Evolutionary conservation across 805 yeast genomes (phyloP), one percentile per base, ranked within the genome.

Genomic region (Saturnispora serradocipensis): DNA sequence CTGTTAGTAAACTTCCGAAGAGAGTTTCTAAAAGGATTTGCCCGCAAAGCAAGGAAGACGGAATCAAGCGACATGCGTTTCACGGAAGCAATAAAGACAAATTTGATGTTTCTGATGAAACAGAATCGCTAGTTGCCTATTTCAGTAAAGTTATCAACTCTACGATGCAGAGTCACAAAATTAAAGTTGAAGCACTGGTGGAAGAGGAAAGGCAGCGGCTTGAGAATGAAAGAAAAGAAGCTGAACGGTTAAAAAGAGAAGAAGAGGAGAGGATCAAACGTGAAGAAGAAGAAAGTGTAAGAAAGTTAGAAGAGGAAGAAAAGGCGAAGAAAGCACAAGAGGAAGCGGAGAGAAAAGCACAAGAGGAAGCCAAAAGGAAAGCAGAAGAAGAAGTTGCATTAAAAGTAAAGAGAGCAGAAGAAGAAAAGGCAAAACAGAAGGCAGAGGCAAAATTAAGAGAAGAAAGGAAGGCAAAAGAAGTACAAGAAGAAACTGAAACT

Each of bases 251-350:
- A 51, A 48, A 53, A 48, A 54, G 51, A 52, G 55, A 56, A 51
- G 58, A 59, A 53, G 65, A 63, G 45, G 61, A 59, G 32, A 53
- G 49, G 25, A 54, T 58, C 56, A 53, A 55, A 51, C 53, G 59
- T 52, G 49, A 53, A 34, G 60, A 59, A 46, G 59, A 53, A 18
- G 53, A 50, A 16, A 27, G 62, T 4, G 43, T 36, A 45, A 40
- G 56, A 39, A 61, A 60, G 52, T 61, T 51, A 8, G 58, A 56
- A 38, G 58, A 57, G 45, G 52, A 58, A 43, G 59, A 56, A 44
- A 54, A 46, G 48, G 48, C 46, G 36, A 22, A 50, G 34, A 52
- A 54, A 53, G 61, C 54, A 22, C 55, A 42, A 52, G 56, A 53
- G 27, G 56, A 54, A 35, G 51, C 46, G 46, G 55, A 48, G 47